A percentile compares a stretch with the other conserved stretches of the same genome.
phyloP scores from a whole-genome alignment of 1,284 basidiomycete species.

The Stygiomarasmius scandens region DNA sequence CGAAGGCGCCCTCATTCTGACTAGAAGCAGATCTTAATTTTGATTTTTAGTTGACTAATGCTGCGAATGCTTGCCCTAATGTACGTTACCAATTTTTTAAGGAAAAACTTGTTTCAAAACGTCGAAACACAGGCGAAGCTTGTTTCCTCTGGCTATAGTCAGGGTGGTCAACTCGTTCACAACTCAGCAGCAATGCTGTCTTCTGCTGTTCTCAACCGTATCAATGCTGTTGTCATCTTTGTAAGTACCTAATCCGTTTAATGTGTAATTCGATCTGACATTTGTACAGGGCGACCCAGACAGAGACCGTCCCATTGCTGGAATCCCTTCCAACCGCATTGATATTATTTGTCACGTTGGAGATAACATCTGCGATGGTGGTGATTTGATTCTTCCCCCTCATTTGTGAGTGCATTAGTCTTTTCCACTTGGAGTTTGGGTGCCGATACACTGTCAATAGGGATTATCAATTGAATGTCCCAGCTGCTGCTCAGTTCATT shows the following conservation, averaged over 20 bases:
- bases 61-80: constrained; percentile 34
- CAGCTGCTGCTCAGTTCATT: not conserved
- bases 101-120: not conserved
- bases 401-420: constrained; percentile 23
- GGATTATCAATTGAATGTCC: constrained; percentile 23
- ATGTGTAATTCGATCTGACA: too few relatives aligned
- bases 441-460: not conserved
- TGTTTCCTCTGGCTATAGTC: constrained; percentile 23
- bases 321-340: constrained; percentile 27
- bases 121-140: not conserved
- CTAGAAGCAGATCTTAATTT: too few relatives aligned
- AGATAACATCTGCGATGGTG: constrained; percentile 35
- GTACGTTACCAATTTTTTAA: constrained; percentile 15
- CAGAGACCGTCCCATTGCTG: constrained; percentile 32
- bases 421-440: not conserved
- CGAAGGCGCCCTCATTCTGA: not conserved
- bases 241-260: constrained; percentile 10
- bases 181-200: constrained; percentile 34
- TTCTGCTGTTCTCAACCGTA: constrained; percentile 29
- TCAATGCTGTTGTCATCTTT: constrained; percentile 38
- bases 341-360: constrained; percentile 35
- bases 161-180: constrained; percentile 41
- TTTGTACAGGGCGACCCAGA: constrained; percentile 31
- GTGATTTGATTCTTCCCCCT: constrained; percentile 25
- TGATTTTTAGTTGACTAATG: constrained; percentile 13